These are phyloP conservation scores for Lomentospora prolificans DNA, from an alignment of 2,329 filamentous ascomycete species.

Conservation along the genomic window DNA sequence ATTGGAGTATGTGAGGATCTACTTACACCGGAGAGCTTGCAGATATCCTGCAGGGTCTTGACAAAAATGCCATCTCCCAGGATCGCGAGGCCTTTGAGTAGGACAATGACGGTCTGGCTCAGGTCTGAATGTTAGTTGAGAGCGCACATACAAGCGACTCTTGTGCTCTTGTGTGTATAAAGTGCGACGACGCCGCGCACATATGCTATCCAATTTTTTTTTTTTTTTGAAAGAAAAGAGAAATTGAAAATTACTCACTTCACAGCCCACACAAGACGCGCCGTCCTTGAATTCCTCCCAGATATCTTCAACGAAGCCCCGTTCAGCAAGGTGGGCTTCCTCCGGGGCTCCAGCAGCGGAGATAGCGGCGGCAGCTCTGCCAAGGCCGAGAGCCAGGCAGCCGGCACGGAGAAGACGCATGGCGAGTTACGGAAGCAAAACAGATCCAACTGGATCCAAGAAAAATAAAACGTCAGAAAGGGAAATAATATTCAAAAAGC, in stretches of 20 bases:
- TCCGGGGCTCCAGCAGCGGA: neutral
- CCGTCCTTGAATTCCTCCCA: conserved; percentile 17
- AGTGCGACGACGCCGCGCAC: too few species aligned
- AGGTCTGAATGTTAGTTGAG: neutral
- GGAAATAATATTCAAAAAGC: neutral
- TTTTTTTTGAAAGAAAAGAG: conserved; percentile 8
- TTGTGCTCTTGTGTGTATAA: too few species aligned
- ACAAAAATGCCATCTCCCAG: conserved; percentile 33
- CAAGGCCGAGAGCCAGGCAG: neutral
- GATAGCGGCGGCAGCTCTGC: neutral
- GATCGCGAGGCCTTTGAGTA: conserved; percentile 32
- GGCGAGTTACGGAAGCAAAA: too few species aligned
- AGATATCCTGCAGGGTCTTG: conserved; percentile 19
- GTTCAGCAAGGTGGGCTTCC: neutral
- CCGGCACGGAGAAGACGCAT: conserved; percentile 1
- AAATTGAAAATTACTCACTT: conserved; percentile 12
- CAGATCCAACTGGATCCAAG: too few species aligned
- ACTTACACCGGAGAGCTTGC: conserved; percentile 23
- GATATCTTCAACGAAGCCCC: conserved; percentile 13
- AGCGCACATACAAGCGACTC: too few species aligned
- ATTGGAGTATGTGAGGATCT: too few species aligned
- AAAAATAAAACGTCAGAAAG: neutral
- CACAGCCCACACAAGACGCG: conserved; percentile 17
- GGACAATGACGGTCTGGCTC: conserved; percentile 22
- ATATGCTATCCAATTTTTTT: conserved; percentile 8